A percentile compares a stretch with the other conserved stretches of the same genome.
Conservation (phyloP, 2,329 filamentous ascomycete genomes). For the Fusarium pseudoanthophilum region DNA sequence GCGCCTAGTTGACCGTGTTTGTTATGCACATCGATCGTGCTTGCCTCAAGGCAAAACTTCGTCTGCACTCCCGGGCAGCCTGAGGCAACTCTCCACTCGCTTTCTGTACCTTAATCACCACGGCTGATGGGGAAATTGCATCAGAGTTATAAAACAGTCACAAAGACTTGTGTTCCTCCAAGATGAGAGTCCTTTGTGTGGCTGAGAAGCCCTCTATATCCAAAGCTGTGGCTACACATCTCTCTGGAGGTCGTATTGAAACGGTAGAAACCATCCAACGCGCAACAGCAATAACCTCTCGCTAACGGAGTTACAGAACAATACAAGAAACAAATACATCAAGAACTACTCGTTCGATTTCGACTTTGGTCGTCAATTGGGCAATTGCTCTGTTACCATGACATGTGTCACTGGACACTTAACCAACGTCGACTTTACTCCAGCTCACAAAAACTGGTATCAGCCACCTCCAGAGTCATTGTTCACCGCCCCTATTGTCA, state of each 20-base stretch:
- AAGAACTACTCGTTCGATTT: slow-evolving; percentile 97
- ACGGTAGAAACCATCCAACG: slow-evolving; percentile 65
- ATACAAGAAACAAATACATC: slow-evolving; percentile 79
- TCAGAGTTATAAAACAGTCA: background rate
- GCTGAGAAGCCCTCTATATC: slow-evolving; percentile 88
- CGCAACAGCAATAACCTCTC: background rate
- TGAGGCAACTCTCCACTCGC: slow-evolving; percentile 22
- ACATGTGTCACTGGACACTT: slow-evolving; percentile 93
- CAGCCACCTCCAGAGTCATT: slow-evolving; percentile 81
- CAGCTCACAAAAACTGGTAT: slow-evolving; percentile 80
- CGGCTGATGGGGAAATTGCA: background rate
- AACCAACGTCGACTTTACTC: slow-evolving; percentile 79
- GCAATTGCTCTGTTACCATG: slow-evolving; percentile 87
- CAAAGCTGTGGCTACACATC: slow-evolving; percentile 89
- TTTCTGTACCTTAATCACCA: slow-evolving; percentile 8
- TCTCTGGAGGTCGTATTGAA: slow-evolving; percentile 79
- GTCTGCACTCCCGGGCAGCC: slow-evolving; percentile 2
- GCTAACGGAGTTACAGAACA: slow-evolving; percentile 61
- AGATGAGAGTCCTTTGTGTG: slow-evolving; percentile 66
- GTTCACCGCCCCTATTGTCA: slow-evolving; percentile 82
- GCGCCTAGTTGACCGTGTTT: slow-evolving; percentile 13
- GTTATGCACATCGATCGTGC: slow-evolving; percentile 27
- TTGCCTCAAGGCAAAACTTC: slow-evolving; percentile 16
- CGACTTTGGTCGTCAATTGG: slow-evolving; percentile 84
- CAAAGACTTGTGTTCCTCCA: background rate